Conservation (phyloP, 2,329 filamentous ascomycete species). For the Lecanicillium sp. region DNA sequence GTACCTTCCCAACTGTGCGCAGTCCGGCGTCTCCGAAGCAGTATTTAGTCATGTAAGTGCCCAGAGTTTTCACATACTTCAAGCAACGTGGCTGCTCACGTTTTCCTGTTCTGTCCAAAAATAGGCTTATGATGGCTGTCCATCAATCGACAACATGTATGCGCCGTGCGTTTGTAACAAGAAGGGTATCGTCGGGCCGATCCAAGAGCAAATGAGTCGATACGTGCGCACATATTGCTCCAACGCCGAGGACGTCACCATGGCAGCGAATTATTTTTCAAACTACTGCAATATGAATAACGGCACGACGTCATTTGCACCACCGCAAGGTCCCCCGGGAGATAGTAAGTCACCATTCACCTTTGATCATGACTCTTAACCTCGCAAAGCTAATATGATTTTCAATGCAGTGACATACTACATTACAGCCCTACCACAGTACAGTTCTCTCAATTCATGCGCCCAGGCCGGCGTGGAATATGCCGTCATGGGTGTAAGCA, state of each 20-base stretch:
- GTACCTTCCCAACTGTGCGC: conserved; percentile 7
- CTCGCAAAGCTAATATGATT: too few relatives aligned
- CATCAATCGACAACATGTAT: conserved; percentile 23
- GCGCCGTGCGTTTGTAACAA: conserved; percentile 39
- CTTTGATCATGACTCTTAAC: too few relatives aligned
- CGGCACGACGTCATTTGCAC: conserved; percentile 34
- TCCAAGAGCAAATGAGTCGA: conserved; percentile 27
- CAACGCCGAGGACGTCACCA: conserved; percentile 29
- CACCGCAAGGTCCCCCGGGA: conserved; percentile 33
- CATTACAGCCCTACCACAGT: conserved; percentile 36
- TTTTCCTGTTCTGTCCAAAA: too few relatives aligned
- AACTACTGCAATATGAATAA: conserved; percentile 37
- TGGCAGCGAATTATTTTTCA: conserved; percentile 35
- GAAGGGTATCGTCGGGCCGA: conserved; percentile 16
- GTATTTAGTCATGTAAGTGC: conserved; percentile 14
- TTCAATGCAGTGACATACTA: conserved; percentile 36
- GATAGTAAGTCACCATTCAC: conserved; percentile 27
- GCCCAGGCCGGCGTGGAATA: conserved; percentile 25
- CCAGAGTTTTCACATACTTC: background rate
- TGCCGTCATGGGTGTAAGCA: conserved; percentile 7
- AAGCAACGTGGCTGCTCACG: too few relatives aligned
- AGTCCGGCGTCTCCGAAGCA: conserved; percentile 26
- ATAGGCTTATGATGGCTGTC: conserved; percentile 23
- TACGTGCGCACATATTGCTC: conserved; percentile 30
- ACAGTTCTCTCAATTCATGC: conserved; percentile 28